These are phyloP conservation scores for Bryoglossum gracile DNA, from an alignment of 495 filamentous ascomycete genomes.

Conservation along the genomic window DNA sequence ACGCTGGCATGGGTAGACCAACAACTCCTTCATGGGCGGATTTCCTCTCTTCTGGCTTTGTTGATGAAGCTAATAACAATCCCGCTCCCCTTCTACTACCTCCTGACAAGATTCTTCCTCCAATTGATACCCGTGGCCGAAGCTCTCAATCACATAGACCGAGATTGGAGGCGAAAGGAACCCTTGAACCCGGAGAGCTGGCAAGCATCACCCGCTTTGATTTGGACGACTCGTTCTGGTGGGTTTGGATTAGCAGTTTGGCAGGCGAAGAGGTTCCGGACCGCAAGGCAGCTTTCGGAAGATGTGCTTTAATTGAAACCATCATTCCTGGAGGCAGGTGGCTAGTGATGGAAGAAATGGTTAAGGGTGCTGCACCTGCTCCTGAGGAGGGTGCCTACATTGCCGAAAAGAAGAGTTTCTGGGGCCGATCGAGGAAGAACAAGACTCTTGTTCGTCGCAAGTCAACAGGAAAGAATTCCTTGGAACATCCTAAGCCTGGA, in stretches of 20 bases:
- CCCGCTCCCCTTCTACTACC: slow-evolving; percentile 65
- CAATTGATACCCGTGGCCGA: slow-evolving; percentile 69
- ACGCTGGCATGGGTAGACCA: slow-evolving; percentile 64
- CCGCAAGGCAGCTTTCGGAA: slow-evolving; percentile 87
- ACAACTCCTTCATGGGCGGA: slow-evolving; percentile 81
- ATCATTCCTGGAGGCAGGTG: slow-evolving; percentile 72
- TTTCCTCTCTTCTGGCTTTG: slow-evolving; percentile 89
- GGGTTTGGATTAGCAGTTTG: slow-evolving; percentile 98
- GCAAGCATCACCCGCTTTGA: slow-evolving; percentile 83
- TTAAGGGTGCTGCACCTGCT: slow-evolving; percentile 85
- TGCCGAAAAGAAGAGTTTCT: slow-evolving; percentile 87
- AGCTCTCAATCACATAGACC: slow-evolving; percentile 86
- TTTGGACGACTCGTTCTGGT: slow-evolving; percentile 97
- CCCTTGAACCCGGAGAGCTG: slow-evolving; percentile 85
- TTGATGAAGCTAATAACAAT: slow-evolving; percentile 54
- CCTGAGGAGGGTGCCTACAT: slow-evolving; percentile 80
- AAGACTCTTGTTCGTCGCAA: slow-evolving; percentile 60
- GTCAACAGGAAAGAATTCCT: slow-evolving; percentile 42
- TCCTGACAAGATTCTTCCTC: slow-evolving; percentile 84
- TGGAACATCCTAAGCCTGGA: slow-evolving; percentile 26
- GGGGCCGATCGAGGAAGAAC: slow-evolving; percentile 71
- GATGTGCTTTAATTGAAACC: slow-evolving; percentile 89
- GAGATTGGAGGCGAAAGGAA: slow-evolving; percentile 51
- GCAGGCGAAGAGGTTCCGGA: slow-evolving; percentile 78
- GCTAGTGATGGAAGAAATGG: slow-evolving; percentile 93